Evolutionary conservation across 225 moss, liverwort and hornwort species (phyloP), one percentile per base, ranked within the genome.

Genomic region (Pseudoscleropodium purum): DNA sequence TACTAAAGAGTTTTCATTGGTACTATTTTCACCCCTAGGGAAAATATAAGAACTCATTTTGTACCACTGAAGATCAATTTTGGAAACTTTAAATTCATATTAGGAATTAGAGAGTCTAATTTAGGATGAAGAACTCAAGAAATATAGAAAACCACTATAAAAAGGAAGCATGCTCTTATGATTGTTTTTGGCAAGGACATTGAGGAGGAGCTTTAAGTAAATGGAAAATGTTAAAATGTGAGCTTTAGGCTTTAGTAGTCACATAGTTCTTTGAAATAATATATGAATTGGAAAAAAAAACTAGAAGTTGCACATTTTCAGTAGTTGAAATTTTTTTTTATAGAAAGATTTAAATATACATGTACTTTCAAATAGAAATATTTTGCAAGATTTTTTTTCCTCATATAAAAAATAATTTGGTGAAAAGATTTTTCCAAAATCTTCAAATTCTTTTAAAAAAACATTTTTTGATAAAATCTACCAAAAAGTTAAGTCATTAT

Each of bases 171-270:
- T 47, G 29, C 7, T 34, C 23, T 76, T 51, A 21, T 1, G 0
- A 17, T 29, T 73, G 17, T 73, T 74, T 2, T 45, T 45, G 5
- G 41, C 15, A 26, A 29, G 17, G 12, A 3, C 4, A 43, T 73
- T 73, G 29, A 45, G 0, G 10, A 43, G 0, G 18, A 43, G 0
- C 43, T 27, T 0, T 16, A 0, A 1, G 2, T 17, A 16, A 29
- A 17, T 74, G 29, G 6, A 29, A 0, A 43, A 45, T 74, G 2
- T 27, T 43, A 27, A 57, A 16, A 10, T 30, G 6, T 47, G 1
- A 75, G 47, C 18, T 11, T 5, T 77, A 14, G 23, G 14, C 13
- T 8, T 51, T 2, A 34, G 0, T 34, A 13, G 5, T 23, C 7
- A 21, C 0, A 77, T 23, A 2, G 2, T 77, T 51, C 1, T 0